Percentiles rank a stretch among this genome's conserved stretches.
These are phyloP conservation scores for Gracilaria gracilis DNA, from an alignment of 23 red algal species.

Conservation along the genomic window DNA sequence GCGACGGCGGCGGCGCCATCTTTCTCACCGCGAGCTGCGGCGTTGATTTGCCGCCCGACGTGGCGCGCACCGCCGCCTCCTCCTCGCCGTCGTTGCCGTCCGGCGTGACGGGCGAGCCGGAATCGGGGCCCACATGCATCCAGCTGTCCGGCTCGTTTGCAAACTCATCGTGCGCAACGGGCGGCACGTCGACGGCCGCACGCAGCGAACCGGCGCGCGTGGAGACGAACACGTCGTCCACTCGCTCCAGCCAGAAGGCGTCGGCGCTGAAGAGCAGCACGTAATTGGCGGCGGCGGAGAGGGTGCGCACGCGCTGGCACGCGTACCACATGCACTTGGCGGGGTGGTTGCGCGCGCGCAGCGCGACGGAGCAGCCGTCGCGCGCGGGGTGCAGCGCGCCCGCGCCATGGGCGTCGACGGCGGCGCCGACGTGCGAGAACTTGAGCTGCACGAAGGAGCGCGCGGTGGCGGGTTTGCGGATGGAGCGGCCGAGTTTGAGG, in stretches of 20 bases:
- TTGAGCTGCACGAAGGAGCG: neutral
- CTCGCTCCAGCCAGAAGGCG: conserved; percentile 31
- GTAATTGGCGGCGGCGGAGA: neutral
- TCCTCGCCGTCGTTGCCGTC: neutral
- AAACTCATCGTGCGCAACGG: neutral
- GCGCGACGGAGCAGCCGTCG: neutral
- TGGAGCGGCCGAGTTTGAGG: neutral
- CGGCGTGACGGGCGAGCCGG: neutral
- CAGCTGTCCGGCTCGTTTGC: conserved; percentile 1
- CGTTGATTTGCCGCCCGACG: too few species aligned
- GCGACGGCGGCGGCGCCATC: too few species aligned
- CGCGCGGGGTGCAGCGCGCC: neutral
- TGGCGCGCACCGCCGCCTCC: too few species aligned
- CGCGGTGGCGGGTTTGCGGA: neutral
- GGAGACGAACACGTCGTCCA: neutral
- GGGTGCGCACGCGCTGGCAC: neutral
- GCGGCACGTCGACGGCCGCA: neutral
- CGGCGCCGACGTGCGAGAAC: conserved; percentile 17
- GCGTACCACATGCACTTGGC: neutral
- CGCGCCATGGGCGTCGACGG: neutral
- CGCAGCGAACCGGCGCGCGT: neutral
- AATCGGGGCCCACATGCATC: conserved; percentile 1
- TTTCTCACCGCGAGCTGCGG: too few species aligned
- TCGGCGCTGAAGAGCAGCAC: neutral
- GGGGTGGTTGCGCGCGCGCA: neutral